Base-by-base conservation (phyloP, 257 asterid genomes). In the Gardenia jasminoides region DNA sequence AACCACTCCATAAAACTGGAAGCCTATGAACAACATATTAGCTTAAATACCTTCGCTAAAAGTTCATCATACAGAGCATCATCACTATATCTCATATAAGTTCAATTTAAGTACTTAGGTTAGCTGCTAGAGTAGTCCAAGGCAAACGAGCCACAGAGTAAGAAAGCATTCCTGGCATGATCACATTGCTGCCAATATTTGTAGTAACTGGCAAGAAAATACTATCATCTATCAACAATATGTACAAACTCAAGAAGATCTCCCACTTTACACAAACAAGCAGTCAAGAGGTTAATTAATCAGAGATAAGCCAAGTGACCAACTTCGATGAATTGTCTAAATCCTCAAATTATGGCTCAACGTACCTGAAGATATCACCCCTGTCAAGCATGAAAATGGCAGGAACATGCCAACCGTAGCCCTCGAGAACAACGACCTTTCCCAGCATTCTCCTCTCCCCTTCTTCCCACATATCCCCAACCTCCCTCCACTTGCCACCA, bases 401-500 rank as follows among this genome's bases (percentile, higher is more conserved):
- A 10, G 93, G 92, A 72, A 69, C 76, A 76, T 87, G 86, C 80
- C 86, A 71, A 31, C 67, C 89, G 48, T 79, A 87, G 74, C 65
- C 89, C 59, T 88, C 97, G 74, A 93, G 84, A 70, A 92, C 93
- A 31, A 88, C 98, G 72, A 91, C 86, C 80, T 91, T 92, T 82
- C 99, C 98, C 43, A 90, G 86, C 85, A 86, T 85, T 80, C 88
- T 77, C 79, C 97, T 89, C 84, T 90, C 97, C 83, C 99, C 97
- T 86, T 91, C 97, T 74, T 89, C 94, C 99, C 98, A 94, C 98
- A 94, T 94, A 82, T 92, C 94, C 47, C 98, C 97, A 83, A 93
- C 85, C 88, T 91, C 97, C 87, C 88, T 90, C 98, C 99, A 95
- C 78, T 85, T 89, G 44, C 97, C 92, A 52, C 91, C 93, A 78